Conservation (phyloP, 2,329 filamentous ascomycete species). For the Dothistroma pini region DNA sequence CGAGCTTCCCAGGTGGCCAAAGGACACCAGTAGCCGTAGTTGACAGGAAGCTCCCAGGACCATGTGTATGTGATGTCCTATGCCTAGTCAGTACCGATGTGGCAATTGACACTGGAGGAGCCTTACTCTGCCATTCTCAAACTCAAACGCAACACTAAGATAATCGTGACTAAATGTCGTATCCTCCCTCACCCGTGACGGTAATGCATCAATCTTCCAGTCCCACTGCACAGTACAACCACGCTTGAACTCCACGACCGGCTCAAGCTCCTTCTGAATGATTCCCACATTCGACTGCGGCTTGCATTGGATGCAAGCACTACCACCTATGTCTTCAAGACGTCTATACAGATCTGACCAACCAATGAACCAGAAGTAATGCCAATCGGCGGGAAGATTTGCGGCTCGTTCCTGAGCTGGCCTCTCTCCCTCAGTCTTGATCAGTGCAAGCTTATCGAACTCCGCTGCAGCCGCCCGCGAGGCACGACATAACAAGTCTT, state of each 20-base stretch:
- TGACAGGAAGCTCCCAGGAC: slow-evolving; percentile 6
- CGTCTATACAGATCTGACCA: slow-evolving; percentile 3
- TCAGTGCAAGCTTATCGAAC: not conserved
- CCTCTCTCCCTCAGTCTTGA: not conserved
- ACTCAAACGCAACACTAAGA: slow-evolving; percentile 6
- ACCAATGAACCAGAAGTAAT: slow-evolving; percentile 9
- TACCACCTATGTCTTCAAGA: not conserved
- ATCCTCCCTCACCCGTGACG: slow-evolving; percentile 6
- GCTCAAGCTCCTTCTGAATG: slow-evolving; percentile 2
- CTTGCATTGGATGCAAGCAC: slow-evolving; percentile 5
- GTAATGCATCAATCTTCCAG: slow-evolving; percentile 7
- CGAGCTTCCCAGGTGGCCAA: slow-evolving; percentile 4
- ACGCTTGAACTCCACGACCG: not conserved
- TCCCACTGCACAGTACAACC: not conserved
- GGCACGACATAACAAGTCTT: not conserved
- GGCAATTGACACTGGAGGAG: not conserved
- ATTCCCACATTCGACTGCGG: slow-evolving; percentile 8
- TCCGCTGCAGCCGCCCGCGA: no score
- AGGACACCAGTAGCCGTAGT: slow-evolving; percentile 9
- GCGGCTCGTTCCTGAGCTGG: not conserved
- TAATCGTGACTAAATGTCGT: slow-evolving; percentile 11
- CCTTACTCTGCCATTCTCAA: slow-evolving; percentile 7
- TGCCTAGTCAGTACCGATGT: not conserved
- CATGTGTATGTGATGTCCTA: slow-evolving; percentile 9
- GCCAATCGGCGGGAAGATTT: slow-evolving; percentile 1